A percentile compares a stretch with the other conserved stretches of the same genome.
These are phyloP conservation scores for Pharnaceum exiguum DNA, from an alignment of 148 eudicot genomes.

Conservation along the genomic window DNA sequence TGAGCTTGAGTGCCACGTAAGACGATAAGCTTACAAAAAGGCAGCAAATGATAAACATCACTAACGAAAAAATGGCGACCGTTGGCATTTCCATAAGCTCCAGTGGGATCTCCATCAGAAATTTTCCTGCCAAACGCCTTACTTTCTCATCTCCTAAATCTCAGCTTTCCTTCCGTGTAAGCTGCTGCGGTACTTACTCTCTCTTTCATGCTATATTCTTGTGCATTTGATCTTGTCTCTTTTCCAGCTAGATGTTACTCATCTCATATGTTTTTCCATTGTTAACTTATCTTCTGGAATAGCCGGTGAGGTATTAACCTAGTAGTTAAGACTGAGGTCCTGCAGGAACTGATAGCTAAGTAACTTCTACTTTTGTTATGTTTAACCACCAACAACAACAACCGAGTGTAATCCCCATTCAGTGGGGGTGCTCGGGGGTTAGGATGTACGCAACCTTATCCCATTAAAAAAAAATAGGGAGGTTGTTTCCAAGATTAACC, in stretches of 20 bases:
- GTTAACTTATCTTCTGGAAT: not conserved
- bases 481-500: no score
- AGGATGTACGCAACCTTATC: no score
- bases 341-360: no score
- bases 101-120: slow-evolving; percentile 16
- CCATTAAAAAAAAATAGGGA: no score
- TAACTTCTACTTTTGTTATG: no score
- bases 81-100: slow-evolving; percentile 31
- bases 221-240: not conserved
- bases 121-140: slow-evolving; percentile 15
- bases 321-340: no score
- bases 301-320: not conserved
- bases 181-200: slow-evolving; percentile 43
- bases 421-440: no score
- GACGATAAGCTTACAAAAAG: slow-evolving; percentile 18
- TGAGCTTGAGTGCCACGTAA: slow-evolving; percentile 18
- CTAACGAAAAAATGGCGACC: slow-evolving; percentile 30
- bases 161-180: slow-evolving; percentile 26
- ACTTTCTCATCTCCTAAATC: slow-evolving; percentile 14
- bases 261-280: no score
- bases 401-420: no score
- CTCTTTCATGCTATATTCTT: not conserved
- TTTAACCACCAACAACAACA: no score
- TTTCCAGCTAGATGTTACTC: not conserved
- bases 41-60: not conserved